Evolutionary conservation across 2,329 filamentous ascomycete species (phyloP).

Genomic region (Coniochaeta sp.): DNA sequence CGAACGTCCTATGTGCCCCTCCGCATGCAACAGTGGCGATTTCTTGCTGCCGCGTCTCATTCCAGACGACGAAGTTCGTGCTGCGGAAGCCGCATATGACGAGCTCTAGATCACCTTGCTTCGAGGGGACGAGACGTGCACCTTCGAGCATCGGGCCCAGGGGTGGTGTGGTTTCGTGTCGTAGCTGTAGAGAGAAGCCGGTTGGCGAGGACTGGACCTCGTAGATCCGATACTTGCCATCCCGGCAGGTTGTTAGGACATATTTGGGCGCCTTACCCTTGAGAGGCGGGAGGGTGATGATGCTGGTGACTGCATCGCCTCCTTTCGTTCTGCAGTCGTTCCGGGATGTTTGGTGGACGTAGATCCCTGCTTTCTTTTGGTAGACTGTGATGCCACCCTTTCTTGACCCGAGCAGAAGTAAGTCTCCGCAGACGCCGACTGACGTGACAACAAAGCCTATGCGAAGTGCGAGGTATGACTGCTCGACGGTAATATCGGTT

Average conservation of each 20-base stretch:
- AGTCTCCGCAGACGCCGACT: constrained; percentile 29
- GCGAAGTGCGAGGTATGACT: constrained; percentile 29
- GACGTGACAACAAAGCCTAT: constrained; percentile 41
- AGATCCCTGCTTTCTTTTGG: constrained; percentile 9
- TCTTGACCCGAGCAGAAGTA: constrained; percentile 47
- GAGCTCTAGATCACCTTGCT: constrained; percentile 39
- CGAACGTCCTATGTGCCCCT: constrained; percentile 74
- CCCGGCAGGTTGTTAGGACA: constrained; percentile 66
- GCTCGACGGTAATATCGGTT: constrained; percentile 17
- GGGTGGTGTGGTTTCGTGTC: constrained; percentile 62
- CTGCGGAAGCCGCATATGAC: constrained; percentile 75
- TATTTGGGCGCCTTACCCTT: constrained; percentile 22
- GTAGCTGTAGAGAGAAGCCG: constrained; percentile 30
- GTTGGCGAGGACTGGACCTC: constrained; percentile 22
- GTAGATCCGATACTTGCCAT: constrained; percentile 68
- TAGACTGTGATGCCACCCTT: constrained; percentile 39
- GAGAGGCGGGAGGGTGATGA: constrained; percentile 38
- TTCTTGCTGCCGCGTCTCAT: constrained; percentile 63
- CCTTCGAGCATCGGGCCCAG: constrained; percentile 73
- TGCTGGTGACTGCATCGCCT: constrained; percentile 59
- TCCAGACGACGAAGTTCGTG: constrained; percentile 74
- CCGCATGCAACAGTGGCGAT: constrained; percentile 71
- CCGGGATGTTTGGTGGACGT: constrained; percentile 21
- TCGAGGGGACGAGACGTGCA: constrained; percentile 45
- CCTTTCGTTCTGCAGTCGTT: constrained; percentile 30